Conservation (phyloP, 805 yeast genomes). For the Scheffersomyces stipitis region DNA sequence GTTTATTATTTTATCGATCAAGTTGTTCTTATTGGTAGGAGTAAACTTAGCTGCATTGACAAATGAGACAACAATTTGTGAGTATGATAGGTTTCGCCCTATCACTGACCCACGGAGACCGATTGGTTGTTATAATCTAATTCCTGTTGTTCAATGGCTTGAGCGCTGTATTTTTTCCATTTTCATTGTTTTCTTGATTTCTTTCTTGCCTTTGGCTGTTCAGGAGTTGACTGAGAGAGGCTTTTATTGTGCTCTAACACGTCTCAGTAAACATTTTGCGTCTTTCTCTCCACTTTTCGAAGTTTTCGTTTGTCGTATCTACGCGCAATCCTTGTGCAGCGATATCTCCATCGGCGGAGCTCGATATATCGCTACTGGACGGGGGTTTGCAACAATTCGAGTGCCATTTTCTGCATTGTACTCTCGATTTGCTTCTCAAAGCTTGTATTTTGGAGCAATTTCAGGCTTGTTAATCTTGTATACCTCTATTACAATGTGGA, state of each 20-base stretch:
- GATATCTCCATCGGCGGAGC: slow-evolving; percentile 81
- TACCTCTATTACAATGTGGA: slow-evolving; percentile 65
- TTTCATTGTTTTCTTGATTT: slow-evolving; percentile 69
- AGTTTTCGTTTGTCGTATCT: slow-evolving; percentile 74
- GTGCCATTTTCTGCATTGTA: slow-evolving; percentile 64
- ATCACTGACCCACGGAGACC: slow-evolving; percentile 64
- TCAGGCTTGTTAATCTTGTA: slow-evolving; percentile 54
- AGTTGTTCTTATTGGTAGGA: slow-evolving; percentile 54
- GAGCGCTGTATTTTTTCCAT: slow-evolving; percentile 72
- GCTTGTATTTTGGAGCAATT: slow-evolving; percentile 62
- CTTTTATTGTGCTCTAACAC: slow-evolving; percentile 61
- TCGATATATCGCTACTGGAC: slow-evolving; percentile 75
- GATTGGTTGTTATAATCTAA: slow-evolving; percentile 66
- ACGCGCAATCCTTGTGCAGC: slow-evolving; percentile 65
- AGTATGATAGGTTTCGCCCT: slow-evolving; percentile 56
- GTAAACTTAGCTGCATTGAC: slow-evolving; percentile 65
- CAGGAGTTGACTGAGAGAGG: slow-evolving; percentile 80
- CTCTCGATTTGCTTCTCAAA: slow-evolving; percentile 63
- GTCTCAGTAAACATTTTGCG: slow-evolving; percentile 64
- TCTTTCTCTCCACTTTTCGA: slow-evolving; percentile 79
- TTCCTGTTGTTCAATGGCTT: slow-evolving; percentile 74
- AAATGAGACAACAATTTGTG: slow-evolving; percentile 60
- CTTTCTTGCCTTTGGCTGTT: slow-evolving; percentile 72
- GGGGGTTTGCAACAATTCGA: slow-evolving; percentile 79
- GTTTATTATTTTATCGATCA: slow-evolving; percentile 64